A percentile compares a stretch with the other conserved stretches of the same genome.
These are phyloP conservation scores for Fusarium sambucinum DNA, from an alignment of 2,329 filamentous ascomycete species.

Conservation along the genomic window DNA sequence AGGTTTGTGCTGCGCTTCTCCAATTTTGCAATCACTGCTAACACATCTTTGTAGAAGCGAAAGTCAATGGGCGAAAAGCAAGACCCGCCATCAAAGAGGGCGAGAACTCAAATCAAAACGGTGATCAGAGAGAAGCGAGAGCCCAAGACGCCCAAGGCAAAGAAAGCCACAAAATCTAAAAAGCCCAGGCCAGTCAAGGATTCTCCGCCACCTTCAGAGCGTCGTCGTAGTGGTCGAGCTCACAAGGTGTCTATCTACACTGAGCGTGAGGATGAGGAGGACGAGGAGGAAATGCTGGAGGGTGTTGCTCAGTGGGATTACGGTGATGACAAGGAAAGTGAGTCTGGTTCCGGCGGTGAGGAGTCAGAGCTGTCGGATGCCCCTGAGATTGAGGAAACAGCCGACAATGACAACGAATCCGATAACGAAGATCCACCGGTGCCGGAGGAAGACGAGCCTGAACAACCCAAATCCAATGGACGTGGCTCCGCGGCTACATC, in stretches of 20 bases:
- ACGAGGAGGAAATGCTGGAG: conserved; percentile 72
- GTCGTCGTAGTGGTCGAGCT: conserved; percentile 68
- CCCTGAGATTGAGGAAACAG: conserved; percentile 30
- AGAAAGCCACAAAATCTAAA: conserved; percentile 54
- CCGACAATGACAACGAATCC: conserved; percentile 26
- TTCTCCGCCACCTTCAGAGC: conserved; percentile 57
- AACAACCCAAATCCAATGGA: conserved; percentile 45
- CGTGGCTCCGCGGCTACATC: conserved; percentile 36
- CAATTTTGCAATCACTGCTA: conserved; percentile 30
- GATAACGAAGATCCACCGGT: conserved; percentile 32
- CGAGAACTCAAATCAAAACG: conserved; percentile 54
- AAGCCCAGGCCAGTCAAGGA: conserved; percentile 48
- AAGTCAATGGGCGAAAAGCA: conserved; percentile 65
- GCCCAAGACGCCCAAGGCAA: conserved; percentile 52
- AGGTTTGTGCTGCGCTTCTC: conserved; percentile 57
- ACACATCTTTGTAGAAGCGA: conserved; percentile 62
- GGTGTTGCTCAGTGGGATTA: conserved; percentile 72
- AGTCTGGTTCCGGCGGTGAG: conserved; percentile 24
- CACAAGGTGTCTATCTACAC: conserved; percentile 63
- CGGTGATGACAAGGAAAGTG: conserved; percentile 40
- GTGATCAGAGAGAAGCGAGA: conserved; percentile 54
- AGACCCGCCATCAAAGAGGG: conserved; percentile 58
- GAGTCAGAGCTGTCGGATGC: conserved; percentile 45
- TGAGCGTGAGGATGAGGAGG: conserved; percentile 68
- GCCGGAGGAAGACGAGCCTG: conserved; percentile 37